phyloP scores from a whole-genome alignment of 768 basidiomycete species.

The Kwoniella sp. region DNA sequence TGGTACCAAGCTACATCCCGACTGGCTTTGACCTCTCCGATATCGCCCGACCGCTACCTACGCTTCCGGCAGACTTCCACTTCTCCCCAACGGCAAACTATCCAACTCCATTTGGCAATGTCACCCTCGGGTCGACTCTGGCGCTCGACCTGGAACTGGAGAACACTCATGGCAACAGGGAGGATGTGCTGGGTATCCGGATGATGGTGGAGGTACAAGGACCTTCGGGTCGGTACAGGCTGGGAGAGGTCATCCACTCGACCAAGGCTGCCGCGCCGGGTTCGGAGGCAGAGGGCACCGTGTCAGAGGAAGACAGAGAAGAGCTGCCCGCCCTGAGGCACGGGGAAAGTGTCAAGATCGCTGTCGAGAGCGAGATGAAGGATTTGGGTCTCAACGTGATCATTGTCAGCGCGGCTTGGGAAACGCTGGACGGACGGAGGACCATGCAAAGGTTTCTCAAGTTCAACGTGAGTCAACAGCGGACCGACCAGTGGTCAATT shows the following conservation, averaged over 20 bases:
- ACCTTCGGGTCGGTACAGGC: constrained; percentile 57
- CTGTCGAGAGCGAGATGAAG: constrained; percentile 84
- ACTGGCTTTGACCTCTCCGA: constrained; percentile 2
- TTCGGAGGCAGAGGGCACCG: constrained; percentile 50
- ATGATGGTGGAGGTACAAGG: constrained; percentile 78
- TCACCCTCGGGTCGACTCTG: constrained; percentile 87
- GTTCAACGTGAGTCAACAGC: constrained; percentile 74
- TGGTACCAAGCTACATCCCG: constrained; percentile 8
- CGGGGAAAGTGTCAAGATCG: constrained; percentile 59
- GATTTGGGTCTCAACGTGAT: constrained; percentile 88
- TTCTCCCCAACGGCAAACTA: constrained; percentile 73
- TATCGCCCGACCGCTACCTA: constrained; percentile 4
- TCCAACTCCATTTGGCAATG: constrained; percentile 75
- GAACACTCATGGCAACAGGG: constrained; percentile 57
- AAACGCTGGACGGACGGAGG: constrained; percentile 54
- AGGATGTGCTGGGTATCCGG: constrained; percentile 58
- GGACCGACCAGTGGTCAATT: no score
- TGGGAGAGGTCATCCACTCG: constrained; percentile 35
- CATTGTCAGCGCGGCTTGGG: constrained; percentile 77
- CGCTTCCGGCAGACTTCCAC: constrained; percentile 72
- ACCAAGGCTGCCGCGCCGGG: constrained; percentile 34
- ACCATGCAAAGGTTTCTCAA: constrained; percentile 87
- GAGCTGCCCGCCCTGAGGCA: constrained; percentile 54
- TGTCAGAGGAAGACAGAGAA: constrained; percentile 25
- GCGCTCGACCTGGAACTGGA: constrained; percentile 75